These are phyloP conservation scores for Ostreobium quekettii DNA, from an alignment of 139 green algal genomes.

Conservation along the genomic window DNA sequence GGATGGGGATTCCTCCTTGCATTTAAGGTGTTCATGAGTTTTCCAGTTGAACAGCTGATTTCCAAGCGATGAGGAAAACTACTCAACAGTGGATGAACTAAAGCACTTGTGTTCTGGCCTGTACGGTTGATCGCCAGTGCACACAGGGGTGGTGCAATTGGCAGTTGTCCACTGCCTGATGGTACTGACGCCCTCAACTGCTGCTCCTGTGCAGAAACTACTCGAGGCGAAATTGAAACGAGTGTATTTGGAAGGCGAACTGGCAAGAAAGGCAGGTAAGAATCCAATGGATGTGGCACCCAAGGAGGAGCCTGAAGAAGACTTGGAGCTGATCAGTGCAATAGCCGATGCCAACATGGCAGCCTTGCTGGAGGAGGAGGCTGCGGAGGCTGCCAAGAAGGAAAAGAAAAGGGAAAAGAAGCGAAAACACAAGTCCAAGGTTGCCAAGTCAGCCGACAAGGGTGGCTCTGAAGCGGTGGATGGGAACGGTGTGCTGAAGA, in stretches of 20 bases:
- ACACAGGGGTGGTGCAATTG: too few relatives aligned
- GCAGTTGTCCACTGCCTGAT: too few relatives aligned
- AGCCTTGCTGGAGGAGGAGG: constrained; percentile 40
- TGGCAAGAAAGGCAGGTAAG: constrained; percentile 9
- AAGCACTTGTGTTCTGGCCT: too few relatives aligned
- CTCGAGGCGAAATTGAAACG: constrained; percentile 54
- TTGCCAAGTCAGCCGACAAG: not conserved
- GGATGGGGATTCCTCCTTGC: too few relatives aligned
- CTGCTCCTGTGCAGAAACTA: constrained; percentile 35
- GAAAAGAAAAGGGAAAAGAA: constrained; percentile 34
- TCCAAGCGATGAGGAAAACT: too few relatives aligned
- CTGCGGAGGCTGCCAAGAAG: constrained; percentile 16
- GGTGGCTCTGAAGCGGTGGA: too few relatives aligned
- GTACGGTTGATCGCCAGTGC: too few relatives aligned
- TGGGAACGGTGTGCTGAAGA: too few relatives aligned
- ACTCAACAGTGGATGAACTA: too few relatives aligned
- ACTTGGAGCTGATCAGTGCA: constrained; percentile 22
- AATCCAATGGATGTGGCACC: not conserved
- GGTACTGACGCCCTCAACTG: too few relatives aligned
- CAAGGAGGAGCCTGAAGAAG: constrained; percentile 1
- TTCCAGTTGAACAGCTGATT: too few relatives aligned
- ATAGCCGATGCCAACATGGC: constrained; percentile 48
- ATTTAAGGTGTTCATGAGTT: too few relatives aligned
- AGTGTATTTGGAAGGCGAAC: constrained; percentile 33
- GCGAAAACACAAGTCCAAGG: not conserved